phyloP scores from a whole-genome alignment of 116 monocot genomes.

The Posidonia oceanica region DNA sequence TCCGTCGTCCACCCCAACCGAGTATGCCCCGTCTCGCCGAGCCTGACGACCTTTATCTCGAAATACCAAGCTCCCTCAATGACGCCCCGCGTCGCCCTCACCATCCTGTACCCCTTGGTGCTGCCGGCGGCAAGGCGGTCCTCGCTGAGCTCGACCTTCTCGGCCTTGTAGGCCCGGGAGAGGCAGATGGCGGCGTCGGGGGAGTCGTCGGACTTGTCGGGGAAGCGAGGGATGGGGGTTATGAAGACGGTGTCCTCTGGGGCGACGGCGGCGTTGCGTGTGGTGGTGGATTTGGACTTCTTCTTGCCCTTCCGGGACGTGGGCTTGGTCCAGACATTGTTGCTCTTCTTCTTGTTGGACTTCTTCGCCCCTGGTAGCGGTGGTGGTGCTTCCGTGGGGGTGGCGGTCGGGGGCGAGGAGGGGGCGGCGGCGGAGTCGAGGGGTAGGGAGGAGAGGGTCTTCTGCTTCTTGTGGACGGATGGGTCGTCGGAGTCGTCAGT shows the following conservation, averaged over 20 bases:
- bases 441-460: slow-evolving; percentile 30
- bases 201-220: slow-evolving; percentile 67
- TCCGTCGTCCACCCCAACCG: slow-evolving; percentile 82
- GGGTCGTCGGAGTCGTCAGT: slow-evolving; percentile 9
- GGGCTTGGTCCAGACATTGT: slow-evolving; percentile 67
- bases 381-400: not conserved
- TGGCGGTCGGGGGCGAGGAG: not conserved
- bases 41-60: slow-evolving; percentile 50
- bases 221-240: slow-evolving; percentile 58
- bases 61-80: slow-evolving; percentile 84
- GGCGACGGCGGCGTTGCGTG: slow-evolving; percentile 4
- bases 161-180: slow-evolving; percentile 79
- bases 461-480: slow-evolving; percentile 33
- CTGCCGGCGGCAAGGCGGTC: slow-evolving; percentile 78
- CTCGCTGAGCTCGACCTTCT: slow-evolving; percentile 78
- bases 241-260: slow-evolving; percentile 57
- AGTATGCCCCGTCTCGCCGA: slow-evolving; percentile 78
- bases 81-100: slow-evolving; percentile 84
- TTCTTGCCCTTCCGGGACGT: slow-evolving; percentile 47
- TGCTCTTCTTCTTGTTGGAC: slow-evolving; percentile 60
- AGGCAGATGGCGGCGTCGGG: slow-evolving; percentile 48
- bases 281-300: slow-evolving; percentile 49
- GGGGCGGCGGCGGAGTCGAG: slow-evolving; percentile 9
- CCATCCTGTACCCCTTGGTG: slow-evolving; percentile 94
- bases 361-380: slow-evolving; percentile 27